phyloP scores from a whole-genome alignment of 345 rosid species.

The Populus nigra region DNA sequence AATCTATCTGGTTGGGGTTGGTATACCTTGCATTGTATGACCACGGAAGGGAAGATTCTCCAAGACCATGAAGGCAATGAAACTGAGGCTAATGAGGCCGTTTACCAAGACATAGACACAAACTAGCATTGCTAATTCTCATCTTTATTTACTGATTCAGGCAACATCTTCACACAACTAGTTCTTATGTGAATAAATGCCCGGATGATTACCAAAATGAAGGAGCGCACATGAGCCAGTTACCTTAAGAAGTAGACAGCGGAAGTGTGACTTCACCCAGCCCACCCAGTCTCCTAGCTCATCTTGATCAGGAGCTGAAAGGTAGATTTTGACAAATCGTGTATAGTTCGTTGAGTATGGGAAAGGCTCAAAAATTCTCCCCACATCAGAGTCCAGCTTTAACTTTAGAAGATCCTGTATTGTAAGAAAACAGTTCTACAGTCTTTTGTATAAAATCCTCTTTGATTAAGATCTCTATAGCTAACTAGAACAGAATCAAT shows the following conservation, averaged over 20 bases:
- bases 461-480: neutral
- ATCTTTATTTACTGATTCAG: neutral
- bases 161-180: neutral
- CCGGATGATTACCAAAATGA: neutral
- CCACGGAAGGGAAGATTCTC: neutral
- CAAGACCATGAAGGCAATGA: neutral
- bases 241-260: conserved; percentile 51
- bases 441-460: too few species aligned
- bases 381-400: conserved; percentile 44
- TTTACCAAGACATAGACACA: too few species aligned
- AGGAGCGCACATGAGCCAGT: neutral
- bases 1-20: neutral
- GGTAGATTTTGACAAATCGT: conserved; percentile 47
- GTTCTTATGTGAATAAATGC: neutral
- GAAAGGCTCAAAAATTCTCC: conserved; percentile 44
- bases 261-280: conserved; percentile 64
- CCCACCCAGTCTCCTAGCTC: conserved; percentile 59
- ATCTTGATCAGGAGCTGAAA: conserved; percentile 44
- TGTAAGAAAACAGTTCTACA: neutral
- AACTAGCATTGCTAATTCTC: neutral
- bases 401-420: conserved; percentile 41
- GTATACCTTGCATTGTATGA: neutral
- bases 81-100: neutral
- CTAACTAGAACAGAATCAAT: neutral
- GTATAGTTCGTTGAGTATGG: conserved; percentile 42